Base-by-base conservation (phyloP, 352 stramenopile genomes). In the Globisporangium ultimum region DNA sequence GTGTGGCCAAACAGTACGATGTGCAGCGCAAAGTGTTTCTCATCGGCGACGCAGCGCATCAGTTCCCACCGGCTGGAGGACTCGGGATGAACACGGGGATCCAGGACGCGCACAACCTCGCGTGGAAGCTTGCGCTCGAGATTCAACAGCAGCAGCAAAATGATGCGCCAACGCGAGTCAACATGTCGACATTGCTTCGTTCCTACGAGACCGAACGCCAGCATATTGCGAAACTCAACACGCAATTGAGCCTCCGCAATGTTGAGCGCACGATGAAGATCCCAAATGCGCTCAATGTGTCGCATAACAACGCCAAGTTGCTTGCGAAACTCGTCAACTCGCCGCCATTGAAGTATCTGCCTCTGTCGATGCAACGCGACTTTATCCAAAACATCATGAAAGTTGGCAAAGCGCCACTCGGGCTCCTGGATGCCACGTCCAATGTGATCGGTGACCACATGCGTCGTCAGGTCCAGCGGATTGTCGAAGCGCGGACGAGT, bases 71-170 rank as follows among this genome's bases (percentile, higher is more conserved):
- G 0, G 89, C 91, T 17, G 93, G 93, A 32, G 93, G 93, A 4
- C 94, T 98, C 45, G 93, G 93, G 54, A 93, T 98, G 76, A 98
- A 98, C 70, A 97, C 89, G 1, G 93, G 91, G 42, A 68, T 98
- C 28, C 87, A 97, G 62, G 91, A 98, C 57, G 81, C 87, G 0
- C 89, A 97, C 71, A 98, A 98, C 57, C 70, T 98, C 10, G 86
- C 80, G 2, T 98, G 91, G 93, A 97, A 97, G 62, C 77, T 98
- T 13, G 87, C 88, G 8, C 74, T 81, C 18, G 55, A 78, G 13
- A 67, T 96, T 3, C 72, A 89, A 22, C 70, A 78, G 47, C 41
- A 0, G 42, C 53, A 20, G 42, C 61, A 6, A 45, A 54, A 21
- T 53, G 51, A n/a, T 20, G 12, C 47, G 55, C 40, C 28, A 61